Base-by-base conservation (phyloP, 2,329 filamentous ascomycete species). In the Cercospora nicotianae region DNA sequence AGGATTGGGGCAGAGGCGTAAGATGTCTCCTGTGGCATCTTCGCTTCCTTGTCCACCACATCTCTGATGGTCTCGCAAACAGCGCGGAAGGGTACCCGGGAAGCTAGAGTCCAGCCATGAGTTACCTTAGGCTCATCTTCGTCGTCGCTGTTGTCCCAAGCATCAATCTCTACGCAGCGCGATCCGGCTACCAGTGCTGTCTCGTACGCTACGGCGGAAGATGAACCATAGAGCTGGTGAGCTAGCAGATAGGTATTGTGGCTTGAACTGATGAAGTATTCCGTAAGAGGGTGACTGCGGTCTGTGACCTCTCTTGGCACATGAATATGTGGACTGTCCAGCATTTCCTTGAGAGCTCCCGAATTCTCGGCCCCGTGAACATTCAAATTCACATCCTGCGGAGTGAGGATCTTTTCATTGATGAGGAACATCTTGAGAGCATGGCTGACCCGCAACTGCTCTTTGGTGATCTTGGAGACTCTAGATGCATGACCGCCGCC, bases 231-330 rank as follows among this genome's bases (percentile, higher is more conserved):
- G 2, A 92, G 85, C 79, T 92, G 90, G 76, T 91, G 88, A 0
- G 89, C 89, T 73, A 89, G 82, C 28, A 92, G 81, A 73, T 92
- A 92, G 0, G 90, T 92, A 78, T 92, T 92, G 80, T 92, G 90
- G 70, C 87, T 90, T 3, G 88, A 90, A 78, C 87, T 90, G 79
- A 92, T 87, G 74, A 88, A 91, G 78, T 92, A 92, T 71, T 91
- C 88, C 1, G 89, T 86, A 23, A 92, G 79, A 0, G 89, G 86
- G 70, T 87, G 82, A 10, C 84, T 86, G 66, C 87, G 81, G 73
- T 90, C 87, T 8, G 84, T 83, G 12, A 89, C 77, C 63, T 83
- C 78, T 2, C 77, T 68, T 0, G 89, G 88, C 0, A 90, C 86
- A 42, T 81, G 75, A 72, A 89, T 84, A 77, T 90, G 86, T 33